Conservation (phyloP, 257 asterid genomes). For the Fraxinus quadrangulata region DNA sequence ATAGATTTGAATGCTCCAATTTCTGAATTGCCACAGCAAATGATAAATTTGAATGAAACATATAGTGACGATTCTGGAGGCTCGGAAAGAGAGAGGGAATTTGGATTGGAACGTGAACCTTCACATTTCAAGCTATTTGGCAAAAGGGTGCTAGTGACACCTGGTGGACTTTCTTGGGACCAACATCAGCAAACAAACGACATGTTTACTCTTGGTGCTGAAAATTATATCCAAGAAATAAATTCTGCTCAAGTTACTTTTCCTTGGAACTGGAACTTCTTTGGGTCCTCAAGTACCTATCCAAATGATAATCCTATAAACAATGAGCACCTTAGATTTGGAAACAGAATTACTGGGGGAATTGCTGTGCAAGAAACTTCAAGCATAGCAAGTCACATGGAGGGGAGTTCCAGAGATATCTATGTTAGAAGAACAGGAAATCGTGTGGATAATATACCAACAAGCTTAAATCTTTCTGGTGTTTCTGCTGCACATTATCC, state of each 20-base stretch:
- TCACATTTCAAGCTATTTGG: background rate
- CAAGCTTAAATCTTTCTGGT: background rate
- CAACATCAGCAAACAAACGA: background rate
- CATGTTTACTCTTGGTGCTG: background rate
- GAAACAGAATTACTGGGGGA: background rate
- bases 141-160: background rate
- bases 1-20: background rate
- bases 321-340: background rate
- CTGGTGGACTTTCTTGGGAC: slow-evolving; percentile 1
- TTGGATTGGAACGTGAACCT: background rate
- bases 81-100: background rate
- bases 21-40: background rate
- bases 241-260: background rate
- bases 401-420: background rate
- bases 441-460: background rate
- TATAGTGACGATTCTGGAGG: background rate
- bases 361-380: background rate
- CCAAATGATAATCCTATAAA: background rate
- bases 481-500: background rate
- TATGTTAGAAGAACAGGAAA: background rate
- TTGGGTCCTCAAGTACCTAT: background rate
- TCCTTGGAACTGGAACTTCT: background rate
- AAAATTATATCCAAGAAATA: background rate
- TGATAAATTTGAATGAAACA: background rate
- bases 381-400: background rate